Evolutionary conservation across 1,284 basidiomycete genomes (phyloP).

Genomic region (Moesziomyces parantarcticus): DNA sequence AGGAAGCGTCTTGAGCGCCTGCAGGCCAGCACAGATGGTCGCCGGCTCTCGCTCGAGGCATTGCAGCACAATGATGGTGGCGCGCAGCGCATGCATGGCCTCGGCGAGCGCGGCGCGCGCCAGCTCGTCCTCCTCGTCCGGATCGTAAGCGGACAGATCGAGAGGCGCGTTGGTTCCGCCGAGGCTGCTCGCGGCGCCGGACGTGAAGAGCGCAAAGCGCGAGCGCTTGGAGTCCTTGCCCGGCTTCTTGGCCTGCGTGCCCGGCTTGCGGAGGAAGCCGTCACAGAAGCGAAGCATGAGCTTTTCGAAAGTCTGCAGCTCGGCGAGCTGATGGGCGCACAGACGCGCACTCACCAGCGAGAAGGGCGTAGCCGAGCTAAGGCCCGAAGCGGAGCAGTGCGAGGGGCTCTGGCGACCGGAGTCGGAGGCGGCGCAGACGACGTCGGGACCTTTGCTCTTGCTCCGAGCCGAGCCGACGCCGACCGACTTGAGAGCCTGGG

Average conservation of each 20-base stretch:
- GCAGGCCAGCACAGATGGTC: conserved; percentile 36
- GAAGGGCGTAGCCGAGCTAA: conserved; percentile 26
- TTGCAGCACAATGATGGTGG: conserved; percentile 58
- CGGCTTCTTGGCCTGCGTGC: conserved; percentile 29
- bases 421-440: conserved; percentile 10
- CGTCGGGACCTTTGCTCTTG: conserved; percentile 34
- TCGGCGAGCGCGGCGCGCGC: conserved; percentile 63
- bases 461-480: conserved; percentile 43
- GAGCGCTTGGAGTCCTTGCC: conserved; percentile 35
- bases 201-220: conserved; percentile 44
- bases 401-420: conserved; percentile 47
- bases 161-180: conserved; percentile 28
- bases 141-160: conserved; percentile 42
- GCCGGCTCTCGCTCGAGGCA: conserved; percentile 56
- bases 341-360: conserved; percentile 52
- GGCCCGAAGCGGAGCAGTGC: conserved; percentile 15
- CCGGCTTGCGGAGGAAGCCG: conserved; percentile 53
- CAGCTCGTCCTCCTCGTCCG: conserved; percentile 62
- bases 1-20: conserved; percentile 32
- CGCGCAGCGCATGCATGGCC: conserved; percentile 61
- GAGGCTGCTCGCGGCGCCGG: conserved; percentile 9
- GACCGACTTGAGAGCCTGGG: conserved; percentile 55
- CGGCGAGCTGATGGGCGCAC: conserved; percentile 56
- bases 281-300: conserved; percentile 60
- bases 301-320: conserved; percentile 63